Percentiles rank a stretch among this genome's conserved stretches.
These are phyloP conservation scores for Quercus suber DNA, from an alignment of 306 rosid species.

Conservation along the genomic window DNA sequence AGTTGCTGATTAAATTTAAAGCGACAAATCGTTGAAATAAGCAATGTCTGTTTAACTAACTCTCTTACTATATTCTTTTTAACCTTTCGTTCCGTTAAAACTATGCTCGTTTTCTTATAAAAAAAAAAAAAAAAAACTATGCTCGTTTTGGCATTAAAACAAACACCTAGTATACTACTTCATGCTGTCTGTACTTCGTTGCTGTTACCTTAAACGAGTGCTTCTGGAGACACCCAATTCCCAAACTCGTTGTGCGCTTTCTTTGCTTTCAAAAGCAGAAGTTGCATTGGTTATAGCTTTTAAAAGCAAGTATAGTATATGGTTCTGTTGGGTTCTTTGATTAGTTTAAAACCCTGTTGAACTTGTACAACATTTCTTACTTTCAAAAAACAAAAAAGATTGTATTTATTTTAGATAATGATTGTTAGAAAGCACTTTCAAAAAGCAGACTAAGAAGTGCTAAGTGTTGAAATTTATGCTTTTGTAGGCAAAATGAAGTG, in stretches of 20 bases:
- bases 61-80: neutral
- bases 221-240: neutral
- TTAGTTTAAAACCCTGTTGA: neutral
- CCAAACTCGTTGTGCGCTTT: neutral
- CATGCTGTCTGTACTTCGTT: neutral
- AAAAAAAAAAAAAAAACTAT: neutral
- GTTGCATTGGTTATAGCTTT: neutral
- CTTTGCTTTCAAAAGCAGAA: neutral
- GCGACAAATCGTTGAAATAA: neutral
- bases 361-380: neutral
- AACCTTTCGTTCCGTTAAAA: neutral
- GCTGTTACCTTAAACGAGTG: neutral
- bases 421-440: neutral
- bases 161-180: neutral
- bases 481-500: neutral
- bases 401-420: neutral
- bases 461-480: neutral
- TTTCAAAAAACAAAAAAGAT: neutral
- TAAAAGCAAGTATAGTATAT: neutral
- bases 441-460: neutral
- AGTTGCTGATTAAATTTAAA: neutral
- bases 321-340: neutral
- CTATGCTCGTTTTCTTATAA: neutral
- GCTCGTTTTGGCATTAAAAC: slow-evolving; percentile 11
- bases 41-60: neutral